Conservation (phyloP, 352 stramenopile species). For the Globisporangium abappressorium region DNA sequence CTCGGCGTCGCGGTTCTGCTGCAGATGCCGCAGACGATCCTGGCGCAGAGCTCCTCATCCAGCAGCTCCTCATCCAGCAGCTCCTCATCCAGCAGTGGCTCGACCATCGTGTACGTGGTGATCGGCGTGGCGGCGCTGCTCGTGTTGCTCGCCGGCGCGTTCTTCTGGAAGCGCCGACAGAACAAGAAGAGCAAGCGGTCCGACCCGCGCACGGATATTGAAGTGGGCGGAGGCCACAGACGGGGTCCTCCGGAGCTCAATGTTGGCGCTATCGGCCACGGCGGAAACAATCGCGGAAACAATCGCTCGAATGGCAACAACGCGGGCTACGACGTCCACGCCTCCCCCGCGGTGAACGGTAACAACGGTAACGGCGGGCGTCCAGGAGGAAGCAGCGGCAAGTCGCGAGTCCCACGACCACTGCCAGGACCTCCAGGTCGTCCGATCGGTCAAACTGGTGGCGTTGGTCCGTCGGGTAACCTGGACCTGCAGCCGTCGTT, state of each 20-base stretch:
- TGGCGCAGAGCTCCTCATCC: conserved; percentile 17
- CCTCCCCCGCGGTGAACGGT: conserved; percentile 15
- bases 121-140: conserved; percentile 49
- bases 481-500: conserved; percentile 4
- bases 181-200: conserved; percentile 19
- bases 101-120: conserved; percentile 57
- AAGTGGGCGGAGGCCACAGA: background rate
- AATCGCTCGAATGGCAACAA: background rate
- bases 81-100: conserved; percentile 26
- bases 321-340: conserved; percentile 18
- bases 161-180: conserved; percentile 50
- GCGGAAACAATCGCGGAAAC: conserved; percentile 4
- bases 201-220: background rate
- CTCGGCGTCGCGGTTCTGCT: conserved; percentile 13
- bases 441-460: background rate
- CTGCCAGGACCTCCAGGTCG: background rate
- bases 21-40: conserved; percentile 3
- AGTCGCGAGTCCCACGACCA: background rate
- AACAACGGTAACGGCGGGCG: background rate
- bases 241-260: background rate
- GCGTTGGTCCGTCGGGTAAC: background rate
- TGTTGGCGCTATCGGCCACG: conserved; percentile 5
- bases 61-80: conserved; percentile 21
- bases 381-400: background rate
- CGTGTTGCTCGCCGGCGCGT: conserved; percentile 42